A percentile compares a stretch with the other conserved stretches of the same genome.
These are phyloP conservation scores for Pulveroboletus frians DNA, from an alignment of 768 basidiomycete species.

Conservation along the genomic window DNA sequence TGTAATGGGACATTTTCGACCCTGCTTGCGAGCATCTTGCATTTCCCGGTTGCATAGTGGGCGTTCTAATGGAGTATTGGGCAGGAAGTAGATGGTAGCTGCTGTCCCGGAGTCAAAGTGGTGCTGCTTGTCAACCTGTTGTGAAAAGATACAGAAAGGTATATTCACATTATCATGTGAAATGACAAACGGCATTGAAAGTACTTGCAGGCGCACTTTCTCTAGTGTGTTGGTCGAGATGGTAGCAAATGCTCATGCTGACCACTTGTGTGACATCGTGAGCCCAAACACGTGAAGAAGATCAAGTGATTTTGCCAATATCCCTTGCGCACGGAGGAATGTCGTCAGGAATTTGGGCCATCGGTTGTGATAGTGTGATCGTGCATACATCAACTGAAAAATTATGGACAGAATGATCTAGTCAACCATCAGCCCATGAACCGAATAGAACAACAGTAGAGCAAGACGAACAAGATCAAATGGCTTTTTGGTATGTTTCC, in stretches of 20 bases:
- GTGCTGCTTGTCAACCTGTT: slow-evolving; percentile 33
- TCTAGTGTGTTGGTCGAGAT: slow-evolving; percentile 1
- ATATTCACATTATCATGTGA: background rate
- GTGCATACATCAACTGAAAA: no score
- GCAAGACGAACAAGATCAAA: background rate
- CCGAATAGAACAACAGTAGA: no score
- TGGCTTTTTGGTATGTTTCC: background rate
- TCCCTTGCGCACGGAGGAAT: background rate
- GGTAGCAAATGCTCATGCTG: background rate
- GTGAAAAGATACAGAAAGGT: slow-evolving; percentile 34
- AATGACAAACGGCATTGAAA: slow-evolving; percentile 3
- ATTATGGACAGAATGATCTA: no score
- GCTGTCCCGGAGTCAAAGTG: slow-evolving; percentile 36
- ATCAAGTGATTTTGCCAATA: background rate
- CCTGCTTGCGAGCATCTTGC: slow-evolving; percentile 7
- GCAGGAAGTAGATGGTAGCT: slow-evolving; percentile 31
- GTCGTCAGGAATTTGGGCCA: background rate
- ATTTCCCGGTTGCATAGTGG: slow-evolving; percentile 14
- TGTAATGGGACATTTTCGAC: no score
- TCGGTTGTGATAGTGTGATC: background rate
- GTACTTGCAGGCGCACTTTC: slow-evolving; percentile 6
- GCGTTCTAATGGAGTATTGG: slow-evolving; percentile 11
- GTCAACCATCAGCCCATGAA: no score
- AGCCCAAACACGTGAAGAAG: background rate
- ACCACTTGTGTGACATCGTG: background rate